phyloP scores from a whole-genome alignment of 2,329 filamentous ascomycete genomes.

The Fusarium sp. region DNA sequence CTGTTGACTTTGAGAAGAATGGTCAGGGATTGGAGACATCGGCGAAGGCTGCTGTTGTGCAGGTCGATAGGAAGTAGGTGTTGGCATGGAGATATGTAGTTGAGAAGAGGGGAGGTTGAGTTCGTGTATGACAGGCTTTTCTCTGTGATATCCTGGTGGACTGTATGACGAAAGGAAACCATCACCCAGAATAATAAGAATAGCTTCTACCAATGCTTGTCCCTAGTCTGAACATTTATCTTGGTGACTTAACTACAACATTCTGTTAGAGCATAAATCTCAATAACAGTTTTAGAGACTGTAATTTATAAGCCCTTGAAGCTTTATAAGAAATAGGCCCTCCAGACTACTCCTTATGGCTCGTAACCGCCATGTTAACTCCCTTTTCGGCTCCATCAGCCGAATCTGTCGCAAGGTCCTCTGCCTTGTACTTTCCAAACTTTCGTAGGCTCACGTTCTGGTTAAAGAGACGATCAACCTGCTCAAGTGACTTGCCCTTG shows the following conservation, averaged over 20 bases:
- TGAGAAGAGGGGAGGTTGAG: not conserved
- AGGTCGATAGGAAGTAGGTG: not conserved
- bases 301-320: too few species aligned
- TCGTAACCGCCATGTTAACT: not conserved
- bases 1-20: slow-evolving; percentile 3
- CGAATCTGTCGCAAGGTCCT: not conserved
- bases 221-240: not conserved
- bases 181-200: not conserved
- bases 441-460: not conserved
- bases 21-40: not conserved
- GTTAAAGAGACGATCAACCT: not conserved
- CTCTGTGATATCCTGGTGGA: not conserved
- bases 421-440: not conserved
- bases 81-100: not conserved
- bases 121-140: not conserved
- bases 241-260: not conserved
- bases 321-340: too few species aligned
- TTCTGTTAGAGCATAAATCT: not conserved
- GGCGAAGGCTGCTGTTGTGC: not conserved
- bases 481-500: not conserved
- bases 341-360: not conserved
- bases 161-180: not conserved
- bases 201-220: not conserved
- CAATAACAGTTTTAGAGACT: too few species aligned
- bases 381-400: not conserved